Evolutionary conservation across 2,329 filamentous ascomycete genomes (phyloP).

Genomic region (Blumeria hordei): DNA sequence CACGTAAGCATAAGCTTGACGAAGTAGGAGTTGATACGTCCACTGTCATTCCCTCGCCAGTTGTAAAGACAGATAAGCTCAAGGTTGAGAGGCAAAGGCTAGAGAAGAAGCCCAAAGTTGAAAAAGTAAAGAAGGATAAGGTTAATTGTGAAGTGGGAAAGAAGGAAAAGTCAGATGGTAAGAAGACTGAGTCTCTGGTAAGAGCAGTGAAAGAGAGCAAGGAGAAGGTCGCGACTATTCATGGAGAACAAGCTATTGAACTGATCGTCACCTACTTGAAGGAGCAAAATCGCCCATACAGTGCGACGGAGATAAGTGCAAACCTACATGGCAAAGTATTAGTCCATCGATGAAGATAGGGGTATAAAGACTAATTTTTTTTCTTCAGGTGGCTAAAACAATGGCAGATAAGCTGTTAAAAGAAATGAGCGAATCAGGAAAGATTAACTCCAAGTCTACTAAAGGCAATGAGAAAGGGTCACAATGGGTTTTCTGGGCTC

Average conservation of each 20-base stretch:
- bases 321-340: slow-evolving; percentile 35
- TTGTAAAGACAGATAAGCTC: background rate
- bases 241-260: slow-evolving; percentile 14
- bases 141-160: slow-evolving; percentile 1
- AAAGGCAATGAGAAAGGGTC: slow-evolving; percentile 13
- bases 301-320: slow-evolving; percentile 28
- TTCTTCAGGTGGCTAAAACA: slow-evolving; percentile 17
- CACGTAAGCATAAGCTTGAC: slow-evolving; percentile 1
- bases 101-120: slow-evolving; percentile 1
- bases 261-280: slow-evolving; percentile 17
- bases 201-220: slow-evolving; percentile 12
- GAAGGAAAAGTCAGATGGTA: slow-evolving; percentile 1
- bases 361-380: slow-evolving; percentile 2
- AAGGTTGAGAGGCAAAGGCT: slow-evolving; percentile 1
- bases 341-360: background rate
- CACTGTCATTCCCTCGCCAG: background rate
- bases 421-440: slow-evolving; percentile 33
- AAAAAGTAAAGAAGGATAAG: slow-evolving; percentile 2
- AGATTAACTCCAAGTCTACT: slow-evolving; percentile 26
- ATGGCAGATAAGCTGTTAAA: slow-evolving; percentile 35
- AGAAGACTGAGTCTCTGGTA: slow-evolving; percentile 2
- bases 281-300: slow-evolving; percentile 18
- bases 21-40: background rate
- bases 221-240: slow-evolving; percentile 11
- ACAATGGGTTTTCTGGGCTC: slow-evolving; percentile 15